Percentiles rank a stretch among this genome's conserved stretches.
These are phyloP conservation scores for Musa schizocarpa DNA, from an alignment of 176 grass and related monocot species.

Conservation along the genomic window DNA sequence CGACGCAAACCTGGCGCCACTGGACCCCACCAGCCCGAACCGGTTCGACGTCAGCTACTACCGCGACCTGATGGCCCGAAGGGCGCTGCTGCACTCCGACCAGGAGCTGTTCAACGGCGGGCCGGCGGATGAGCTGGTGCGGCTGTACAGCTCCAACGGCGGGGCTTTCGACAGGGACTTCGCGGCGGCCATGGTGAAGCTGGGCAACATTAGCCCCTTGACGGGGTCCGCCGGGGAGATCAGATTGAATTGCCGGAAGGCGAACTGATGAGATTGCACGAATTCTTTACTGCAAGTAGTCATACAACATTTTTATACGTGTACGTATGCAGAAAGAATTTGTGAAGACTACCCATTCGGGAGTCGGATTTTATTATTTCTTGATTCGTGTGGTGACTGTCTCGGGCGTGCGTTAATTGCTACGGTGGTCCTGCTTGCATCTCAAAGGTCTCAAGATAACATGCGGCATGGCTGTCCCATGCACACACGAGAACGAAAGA, in stretches of 20 bases:
- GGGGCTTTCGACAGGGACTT: constrained; percentile 5
- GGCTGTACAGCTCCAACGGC: constrained; percentile 9
- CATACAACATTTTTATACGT: background rate
- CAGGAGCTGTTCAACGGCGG: constrained; percentile 15
- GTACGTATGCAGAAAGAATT: too few species aligned
- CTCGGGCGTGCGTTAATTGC: too few species aligned
- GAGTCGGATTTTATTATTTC: too few species aligned
- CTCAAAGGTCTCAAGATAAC: too few species aligned
- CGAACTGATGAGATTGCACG: background rate
- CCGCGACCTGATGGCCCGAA: constrained; percentile 4
- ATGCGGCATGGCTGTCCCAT: too few species aligned
- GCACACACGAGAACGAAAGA: too few species aligned
- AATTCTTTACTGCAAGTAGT: too few species aligned
- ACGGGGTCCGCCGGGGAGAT: background rate
- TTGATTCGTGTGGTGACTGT: too few species aligned
- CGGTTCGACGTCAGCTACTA: constrained; percentile 13
- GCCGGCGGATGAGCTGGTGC: constrained; percentile 4
- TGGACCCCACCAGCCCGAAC: constrained; percentile 4
- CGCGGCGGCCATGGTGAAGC: constrained; percentile 14
- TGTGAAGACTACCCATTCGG: too few species aligned
- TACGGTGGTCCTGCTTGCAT: too few species aligned
- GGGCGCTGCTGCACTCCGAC: constrained; percentile 18
- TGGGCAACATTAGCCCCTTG: constrained; percentile 1
- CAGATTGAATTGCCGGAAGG: constrained; percentile 8
- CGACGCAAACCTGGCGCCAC: constrained; percentile 5